A percentile compares a stretch with the other conserved stretches of the same genome.
Evolutionary conservation across 2,329 filamentous ascomycete genomes (phyloP).

Genomic region (Calonectria crousiana): DNA sequence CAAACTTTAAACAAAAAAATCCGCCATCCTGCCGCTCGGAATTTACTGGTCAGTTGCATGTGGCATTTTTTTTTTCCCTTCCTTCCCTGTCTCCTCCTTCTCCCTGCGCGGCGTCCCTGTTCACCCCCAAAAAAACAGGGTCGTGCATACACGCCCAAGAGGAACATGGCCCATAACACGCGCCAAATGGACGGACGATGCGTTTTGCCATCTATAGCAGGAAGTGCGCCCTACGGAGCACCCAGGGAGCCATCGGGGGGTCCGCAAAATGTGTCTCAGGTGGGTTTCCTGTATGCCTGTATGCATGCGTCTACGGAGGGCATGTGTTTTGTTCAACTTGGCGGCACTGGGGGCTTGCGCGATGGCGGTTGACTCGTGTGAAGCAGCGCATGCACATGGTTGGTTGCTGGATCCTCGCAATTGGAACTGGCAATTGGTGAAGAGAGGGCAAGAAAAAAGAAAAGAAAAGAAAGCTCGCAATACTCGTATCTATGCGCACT

Average conservation of each 20-base stretch:
- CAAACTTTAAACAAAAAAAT: constrained; percentile 5
- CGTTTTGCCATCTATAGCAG: background rate
- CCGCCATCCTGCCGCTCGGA: constrained; percentile 3
- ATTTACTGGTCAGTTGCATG: background rate
- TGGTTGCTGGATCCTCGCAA: background rate
- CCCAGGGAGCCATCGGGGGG: background rate
- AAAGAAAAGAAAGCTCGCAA: background rate
- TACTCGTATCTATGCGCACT: background rate
- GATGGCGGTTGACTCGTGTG: background rate
- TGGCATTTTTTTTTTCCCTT: background rate
- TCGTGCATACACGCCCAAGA: constrained; percentile 37
- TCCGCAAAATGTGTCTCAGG: constrained; percentile 9
- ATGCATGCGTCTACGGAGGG: background rate
- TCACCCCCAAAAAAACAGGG: constrained; percentile 12
- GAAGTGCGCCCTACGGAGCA: background rate
- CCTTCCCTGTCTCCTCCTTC: background rate
- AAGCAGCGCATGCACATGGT: background rate
- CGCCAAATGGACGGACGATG: background rate
- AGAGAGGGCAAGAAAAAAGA: background rate
- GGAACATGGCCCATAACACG: constrained; percentile 10
- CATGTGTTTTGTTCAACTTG: background rate
- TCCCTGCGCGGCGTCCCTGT: constrained; percentile 1
- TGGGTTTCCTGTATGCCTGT: background rate
- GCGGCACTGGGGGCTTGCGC: background rate
- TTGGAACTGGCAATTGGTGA: background rate